Conservation (phyloP, 2,329 filamentous ascomycete genomes). For the Ilyonectria destructans region DNA sequence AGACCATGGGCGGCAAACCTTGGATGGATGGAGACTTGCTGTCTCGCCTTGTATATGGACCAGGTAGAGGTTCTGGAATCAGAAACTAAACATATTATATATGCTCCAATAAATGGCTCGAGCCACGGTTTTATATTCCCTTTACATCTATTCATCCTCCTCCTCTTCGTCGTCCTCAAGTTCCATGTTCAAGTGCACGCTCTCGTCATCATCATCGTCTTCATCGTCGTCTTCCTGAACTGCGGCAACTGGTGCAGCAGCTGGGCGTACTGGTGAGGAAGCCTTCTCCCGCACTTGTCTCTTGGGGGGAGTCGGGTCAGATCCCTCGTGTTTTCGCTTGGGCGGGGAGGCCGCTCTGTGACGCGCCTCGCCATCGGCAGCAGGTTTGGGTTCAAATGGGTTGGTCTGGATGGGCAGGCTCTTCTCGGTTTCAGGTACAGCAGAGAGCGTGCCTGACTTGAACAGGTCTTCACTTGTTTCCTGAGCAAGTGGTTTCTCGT, state of each 20-base stretch:
- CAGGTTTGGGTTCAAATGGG: slow-evolving; percentile 53
- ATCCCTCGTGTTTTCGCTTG: slow-evolving; percentile 60
- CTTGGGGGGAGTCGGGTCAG: slow-evolving; percentile 56
- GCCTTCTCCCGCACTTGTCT: slow-evolving; percentile 58
- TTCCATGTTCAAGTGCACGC: slow-evolving; percentile 74
- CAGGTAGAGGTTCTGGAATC: slow-evolving; percentile 37
- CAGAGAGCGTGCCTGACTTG: slow-evolving; percentile 40
- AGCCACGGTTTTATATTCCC: slow-evolving; percentile 26
- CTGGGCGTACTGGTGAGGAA: slow-evolving; percentile 39
- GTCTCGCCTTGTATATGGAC: slow-evolving; percentile 39
- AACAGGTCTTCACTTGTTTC: slow-evolving; percentile 41
- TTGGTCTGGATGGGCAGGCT: slow-evolving; percentile 53
- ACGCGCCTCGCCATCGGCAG: slow-evolving; percentile 32
- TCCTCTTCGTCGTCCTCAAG: slow-evolving; percentile 68
- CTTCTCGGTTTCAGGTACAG: slow-evolving; percentile 41
- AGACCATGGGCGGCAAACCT: slow-evolving; percentile 24
- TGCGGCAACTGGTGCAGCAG: slow-evolving; percentile 35
- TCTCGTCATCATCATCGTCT: slow-evolving; percentile 68
- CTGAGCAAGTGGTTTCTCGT: slow-evolving; percentile 51
- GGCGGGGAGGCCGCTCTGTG: slow-evolving; percentile 50
- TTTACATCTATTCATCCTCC: slow-evolving; percentile 41
- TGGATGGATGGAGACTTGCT: slow-evolving; percentile 43
- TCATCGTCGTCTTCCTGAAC: slow-evolving; percentile 53
- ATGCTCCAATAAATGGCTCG: slow-evolving; percentile 38
- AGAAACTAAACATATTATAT: slow-evolving; percentile 30